phyloP scores from a whole-genome alignment of 2,329 filamentous ascomycete genomes.

The Ophiognomonia clavigignenti-juglandacearum region DNA sequence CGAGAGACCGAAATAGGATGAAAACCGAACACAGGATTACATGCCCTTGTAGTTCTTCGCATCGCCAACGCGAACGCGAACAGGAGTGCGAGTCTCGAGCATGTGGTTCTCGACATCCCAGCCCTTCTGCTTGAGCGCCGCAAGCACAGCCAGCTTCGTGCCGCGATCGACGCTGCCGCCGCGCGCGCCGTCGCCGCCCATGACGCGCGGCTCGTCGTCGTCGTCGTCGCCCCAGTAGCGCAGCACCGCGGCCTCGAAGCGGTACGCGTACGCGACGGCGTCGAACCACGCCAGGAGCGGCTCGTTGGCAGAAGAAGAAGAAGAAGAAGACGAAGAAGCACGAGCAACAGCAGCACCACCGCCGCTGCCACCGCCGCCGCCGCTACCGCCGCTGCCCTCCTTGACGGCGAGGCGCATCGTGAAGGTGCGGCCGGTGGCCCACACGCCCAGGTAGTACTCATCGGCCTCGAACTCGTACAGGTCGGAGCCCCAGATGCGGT shows the following conservation, averaged over 20 bases:
- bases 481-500: conserved; percentile 27
- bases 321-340: too few relatives aligned
- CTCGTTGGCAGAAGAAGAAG: conserved; percentile 20
- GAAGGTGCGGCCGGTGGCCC: conserved; percentile 36
- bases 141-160: conserved; percentile 28
- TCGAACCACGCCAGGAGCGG: conserved; percentile 33
- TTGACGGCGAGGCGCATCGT: conserved; percentile 57
- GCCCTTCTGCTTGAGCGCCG: conserved; percentile 40
- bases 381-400: conserved; percentile 41
- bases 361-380: too few relatives aligned
- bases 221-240: conserved; percentile 26
- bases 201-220: conserved; percentile 31
- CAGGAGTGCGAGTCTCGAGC: conserved; percentile 59
- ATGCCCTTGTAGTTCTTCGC: conserved; percentile 22
- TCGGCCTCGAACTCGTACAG: conserved; percentile 34
- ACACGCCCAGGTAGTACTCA: conserved; percentile 59
- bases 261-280: conserved; percentile 36
- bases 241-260: conserved; percentile 30
- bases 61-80: conserved; percentile 33
- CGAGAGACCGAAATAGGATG: neutral
- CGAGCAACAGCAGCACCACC: too few relatives aligned
- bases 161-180: conserved; percentile 34
- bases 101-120: conserved; percentile 64
- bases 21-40: conserved; percentile 11
- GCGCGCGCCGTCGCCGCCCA: conserved; percentile 27